Conservation (phyloP, 257 asterid genomes). For the Handroanthus guayacan region DNA sequence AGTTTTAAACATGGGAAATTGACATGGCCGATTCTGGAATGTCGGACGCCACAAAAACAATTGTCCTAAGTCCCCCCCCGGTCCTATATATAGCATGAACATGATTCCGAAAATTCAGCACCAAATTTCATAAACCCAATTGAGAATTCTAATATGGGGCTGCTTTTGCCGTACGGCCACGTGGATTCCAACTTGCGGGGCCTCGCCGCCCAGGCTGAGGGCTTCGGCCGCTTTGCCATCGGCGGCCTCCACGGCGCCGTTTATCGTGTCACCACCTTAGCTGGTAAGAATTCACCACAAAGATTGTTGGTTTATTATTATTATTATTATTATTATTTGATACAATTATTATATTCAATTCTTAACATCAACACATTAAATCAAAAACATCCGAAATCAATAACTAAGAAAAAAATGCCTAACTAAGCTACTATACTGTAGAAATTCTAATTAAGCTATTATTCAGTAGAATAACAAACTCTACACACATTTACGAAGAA, state of each 20-base stretch:
- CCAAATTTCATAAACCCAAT: slow-evolving; percentile 6
- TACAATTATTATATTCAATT: too few relatives aligned
- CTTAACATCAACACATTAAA: too few relatives aligned
- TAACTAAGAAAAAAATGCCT: too few relatives aligned
- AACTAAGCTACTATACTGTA: too few relatives aligned
- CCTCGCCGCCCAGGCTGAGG: slow-evolving; percentile 85
- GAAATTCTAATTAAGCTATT: too few relatives aligned
- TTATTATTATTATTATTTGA: too few relatives aligned
- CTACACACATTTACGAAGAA: too few relatives aligned
- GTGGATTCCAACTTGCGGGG: slow-evolving; percentile 67
- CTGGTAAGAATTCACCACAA: slow-evolving; percentile 48
- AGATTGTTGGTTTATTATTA: background rate
- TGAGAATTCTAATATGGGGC: slow-evolving; percentile 40
- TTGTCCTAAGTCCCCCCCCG: background rate
- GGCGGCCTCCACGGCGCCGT: slow-evolving; percentile 79
- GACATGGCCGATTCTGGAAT: slow-evolving; percentile 29
- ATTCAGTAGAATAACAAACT: too few relatives aligned
- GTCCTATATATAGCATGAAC: slow-evolving; percentile 2
- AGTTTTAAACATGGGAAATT: slow-evolving; percentile 9
- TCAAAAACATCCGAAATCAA: too few relatives aligned
- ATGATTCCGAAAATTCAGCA: background rate
- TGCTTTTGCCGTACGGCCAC: slow-evolving; percentile 61
- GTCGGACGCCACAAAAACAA: background rate
- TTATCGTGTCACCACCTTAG: slow-evolving; percentile 63
- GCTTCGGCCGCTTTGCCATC: slow-evolving; percentile 75